These are phyloP conservation scores for Carex scoparia DNA, from an alignment of 176 grass and related monocot species.

Conservation along the genomic window DNA sequence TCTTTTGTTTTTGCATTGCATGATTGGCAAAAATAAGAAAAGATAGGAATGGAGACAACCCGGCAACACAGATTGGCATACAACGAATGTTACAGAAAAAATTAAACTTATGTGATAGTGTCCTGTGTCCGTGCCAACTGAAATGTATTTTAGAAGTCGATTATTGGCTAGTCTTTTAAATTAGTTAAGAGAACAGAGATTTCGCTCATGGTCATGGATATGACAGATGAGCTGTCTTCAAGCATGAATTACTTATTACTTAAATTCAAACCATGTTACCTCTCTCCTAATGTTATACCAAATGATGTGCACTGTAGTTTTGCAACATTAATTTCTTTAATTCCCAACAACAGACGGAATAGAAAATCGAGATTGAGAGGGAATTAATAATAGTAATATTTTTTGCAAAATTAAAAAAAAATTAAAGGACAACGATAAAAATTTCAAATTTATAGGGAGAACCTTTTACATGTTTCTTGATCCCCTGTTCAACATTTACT, in stretches of 20 bases:
- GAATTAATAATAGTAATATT: too few species aligned
- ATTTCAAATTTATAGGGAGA: too few species aligned
- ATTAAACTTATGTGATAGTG: background rate
- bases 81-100: background rate
- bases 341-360: background rate
- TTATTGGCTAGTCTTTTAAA: background rate
- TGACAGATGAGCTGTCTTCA: constrained; percentile 15
- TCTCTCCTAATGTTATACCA: background rate
- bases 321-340: background rate
- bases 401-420: too few species aligned
- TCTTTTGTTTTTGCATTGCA: background rate
- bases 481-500: background rate
- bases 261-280: background rate
- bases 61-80: background rate
- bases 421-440: too few species aligned
- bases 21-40: background rate
- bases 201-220: background rate
- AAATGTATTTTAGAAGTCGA: constrained; percentile 1
- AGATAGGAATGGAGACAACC: background rate
- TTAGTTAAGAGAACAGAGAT: constrained; percentile 16
- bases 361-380: too few species aligned
- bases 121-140: background rate
- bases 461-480: too few species aligned
- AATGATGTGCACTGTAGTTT: background rate
- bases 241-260: background rate